Conservation (phyloP, 768 basidiomycete genomes). For the Hygrocybe coccinea region DNA sequence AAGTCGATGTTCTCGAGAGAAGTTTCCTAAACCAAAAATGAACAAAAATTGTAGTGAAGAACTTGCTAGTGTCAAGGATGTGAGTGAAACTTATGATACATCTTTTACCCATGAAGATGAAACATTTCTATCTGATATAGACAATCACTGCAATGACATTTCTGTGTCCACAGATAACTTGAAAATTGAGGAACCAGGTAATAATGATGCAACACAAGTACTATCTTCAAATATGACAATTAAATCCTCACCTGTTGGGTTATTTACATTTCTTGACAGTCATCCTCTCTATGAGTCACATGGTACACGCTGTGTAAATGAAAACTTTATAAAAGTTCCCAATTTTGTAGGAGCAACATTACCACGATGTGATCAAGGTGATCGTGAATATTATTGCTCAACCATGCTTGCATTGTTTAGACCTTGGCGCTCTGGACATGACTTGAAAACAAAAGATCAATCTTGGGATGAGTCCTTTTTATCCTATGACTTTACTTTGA, state of each 20-base stretch:
- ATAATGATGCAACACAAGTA: too few relatives aligned
- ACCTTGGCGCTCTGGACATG: conserved; percentile 27
- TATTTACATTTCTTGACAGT: conserved; percentile 12
- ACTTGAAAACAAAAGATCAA: conserved; percentile 16
- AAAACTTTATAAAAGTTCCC: conserved; percentile 11
- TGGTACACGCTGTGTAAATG: background rate
- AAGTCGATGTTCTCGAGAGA: conserved; percentile 9
- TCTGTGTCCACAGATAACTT: too few relatives aligned
- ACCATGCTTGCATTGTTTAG: conserved; percentile 30
- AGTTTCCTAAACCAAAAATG: conserved; percentile 3
- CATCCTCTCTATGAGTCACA: background rate
- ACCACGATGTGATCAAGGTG: conserved; percentile 28
- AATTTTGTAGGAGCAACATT: conserved; percentile 29
- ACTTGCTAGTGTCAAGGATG: too few relatives aligned
- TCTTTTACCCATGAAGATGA: conserved; percentile 3
- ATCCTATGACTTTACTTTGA: conserved; percentile 10
- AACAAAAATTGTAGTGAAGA: background rate
- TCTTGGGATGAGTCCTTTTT: conserved; percentile 26
- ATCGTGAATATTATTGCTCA: conserved; percentile 27
- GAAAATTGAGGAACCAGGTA: too few relatives aligned
- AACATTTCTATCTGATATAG: conserved; percentile 17
- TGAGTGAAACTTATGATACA: background rate
- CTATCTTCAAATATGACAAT: conserved; percentile 10
- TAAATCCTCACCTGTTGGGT: conserved; percentile 26
- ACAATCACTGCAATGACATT: too few relatives aligned